Evolutionary conservation across 306 rosid species (phyloP), one percentile per base, ranked within the genome.

Genomic region (Dicorynia guianensis): DNA sequence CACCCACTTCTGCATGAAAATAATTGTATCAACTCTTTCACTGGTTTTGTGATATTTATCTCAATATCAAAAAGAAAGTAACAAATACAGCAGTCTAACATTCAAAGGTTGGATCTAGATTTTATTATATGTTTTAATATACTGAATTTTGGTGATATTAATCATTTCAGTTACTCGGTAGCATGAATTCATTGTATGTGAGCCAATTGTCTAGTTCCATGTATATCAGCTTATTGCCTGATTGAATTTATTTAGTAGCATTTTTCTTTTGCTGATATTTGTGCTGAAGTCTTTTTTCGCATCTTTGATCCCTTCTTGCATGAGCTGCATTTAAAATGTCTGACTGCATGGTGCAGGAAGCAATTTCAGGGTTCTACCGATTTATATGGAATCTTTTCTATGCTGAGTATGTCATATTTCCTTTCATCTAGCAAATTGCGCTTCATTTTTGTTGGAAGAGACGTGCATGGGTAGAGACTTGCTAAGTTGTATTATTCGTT

Each of bases 301-400:
- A 25, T 25, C 17, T 14, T 38, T 42, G 9, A 10, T 13, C 12
- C 49, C 44, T 19, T 5, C 20, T 48, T 48, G 52, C 58, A 38
- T 56, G 60, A 39, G 46, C 59, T 78, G 49, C 60, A 63, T 64
- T 44, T 80, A 14, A 62, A 78, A 66, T 65, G 49, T 81, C 60
- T 59, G 69, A 46, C 8, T 82, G 59, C 77, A 69, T 84, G 71
- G 10, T 87, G 87, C 97, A 95, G 97, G 98, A 89, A 83, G 97
- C 96, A 74, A 90, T 92, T 63, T 88, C 92, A 6, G 80, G 76
- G 57, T 95, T 77, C 88, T 95, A 95, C 75, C 86, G 96, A 59
- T 95, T 95, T 81, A 92, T 95, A 75, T 95, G 97, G 98, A 95
- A 92, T 84, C 91, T 90, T 43, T 92, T 92, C 78, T 92, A 95